Base-by-base conservation (phyloP, 1,284 basidiomycete species). In the Cutaneotrichosporon cavernicola region DNA sequence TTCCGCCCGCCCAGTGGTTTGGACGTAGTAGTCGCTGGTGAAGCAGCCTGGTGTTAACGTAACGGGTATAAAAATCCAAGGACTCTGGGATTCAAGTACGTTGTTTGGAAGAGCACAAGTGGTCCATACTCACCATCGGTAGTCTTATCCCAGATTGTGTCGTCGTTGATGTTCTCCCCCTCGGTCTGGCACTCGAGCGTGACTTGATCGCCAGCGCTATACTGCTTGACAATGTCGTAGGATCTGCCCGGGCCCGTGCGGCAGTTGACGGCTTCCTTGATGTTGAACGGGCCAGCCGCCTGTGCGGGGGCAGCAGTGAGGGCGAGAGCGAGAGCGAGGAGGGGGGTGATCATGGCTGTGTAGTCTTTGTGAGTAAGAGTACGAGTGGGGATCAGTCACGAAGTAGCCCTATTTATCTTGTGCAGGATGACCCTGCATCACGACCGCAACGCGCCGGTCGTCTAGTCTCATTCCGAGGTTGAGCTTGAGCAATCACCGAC, bases 1-100 rank as follows among this genome's bases (percentile, higher is more conserved):
- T 11, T 34, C 58, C 0, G 31, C 22, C 18, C 50, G 46, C 2
- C 61, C 65, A 16, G 26, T 31, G 3, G 65, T 66, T 32, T 46
- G 21, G 50, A 62, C 38, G 50, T 61, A 63, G 47, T 46, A 58
- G 65, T 66, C 58, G n/a, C 55, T 34, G 43, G 58, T 61, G 50
- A 43, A 66, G 58, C 65, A 66, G 16, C 65, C 65, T 53, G 13
- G 30, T 53, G 30, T 32, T 6, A 53, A 31, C 31, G n/a, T n/a
- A n/a, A n/a, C n/a, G n/a, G n/a, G n/a, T n/a, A 7, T 6, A 16
- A 46, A 46, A 40, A 10, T 40, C 38, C n/a, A n/a, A n/a, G n/a
- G n/a, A n/a, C n/a, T n/a, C n/a, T n/a, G n/a, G n/a, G n/a, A n/a
- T n/a, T n/a, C n/a, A n/a, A 40, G 38, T 14, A 11, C 38, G 4